Conservation (phyloP, 345 rosid species). For the Zanthoxylum bungeanum region DNA sequence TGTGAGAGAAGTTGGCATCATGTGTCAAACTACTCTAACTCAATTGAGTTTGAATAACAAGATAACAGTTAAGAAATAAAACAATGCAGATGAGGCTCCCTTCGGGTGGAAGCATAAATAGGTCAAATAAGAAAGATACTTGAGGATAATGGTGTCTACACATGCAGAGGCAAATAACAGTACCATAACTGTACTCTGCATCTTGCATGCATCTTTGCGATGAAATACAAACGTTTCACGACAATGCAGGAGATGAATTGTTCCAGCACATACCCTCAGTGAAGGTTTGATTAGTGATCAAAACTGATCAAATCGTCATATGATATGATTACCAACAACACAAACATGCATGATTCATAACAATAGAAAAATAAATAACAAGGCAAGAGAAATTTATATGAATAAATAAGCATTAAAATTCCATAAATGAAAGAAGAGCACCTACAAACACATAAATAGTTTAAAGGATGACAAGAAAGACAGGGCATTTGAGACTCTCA, state of each 20-base stretch:
- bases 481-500: constrained; percentile 31
- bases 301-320: background rate
- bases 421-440: constrained; percentile 23
- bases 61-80: background rate
- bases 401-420: constrained; percentile 26
- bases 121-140: background rate
- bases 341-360: background rate
- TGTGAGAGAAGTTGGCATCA: background rate
- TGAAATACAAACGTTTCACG: background rate
- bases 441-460: constrained; percentile 20
- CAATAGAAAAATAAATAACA: background rate
- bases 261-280: background rate
- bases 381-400: constrained; percentile 4
- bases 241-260: background rate
- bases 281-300: background rate
- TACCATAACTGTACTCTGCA: no score
- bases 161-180: background rate
- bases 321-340: background rate
- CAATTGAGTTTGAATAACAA: background rate
- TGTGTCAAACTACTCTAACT: background rate
- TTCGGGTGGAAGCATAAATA: background rate
- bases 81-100: background rate
- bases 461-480: constrained; percentile 20
- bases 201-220: background rate
- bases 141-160: background rate